Evolutionary conservation across 2,329 filamentous ascomycete genomes (phyloP), one percentile per base, ranked within the genome.

Genomic region (Tolypocladium ovalisporum): DNA sequence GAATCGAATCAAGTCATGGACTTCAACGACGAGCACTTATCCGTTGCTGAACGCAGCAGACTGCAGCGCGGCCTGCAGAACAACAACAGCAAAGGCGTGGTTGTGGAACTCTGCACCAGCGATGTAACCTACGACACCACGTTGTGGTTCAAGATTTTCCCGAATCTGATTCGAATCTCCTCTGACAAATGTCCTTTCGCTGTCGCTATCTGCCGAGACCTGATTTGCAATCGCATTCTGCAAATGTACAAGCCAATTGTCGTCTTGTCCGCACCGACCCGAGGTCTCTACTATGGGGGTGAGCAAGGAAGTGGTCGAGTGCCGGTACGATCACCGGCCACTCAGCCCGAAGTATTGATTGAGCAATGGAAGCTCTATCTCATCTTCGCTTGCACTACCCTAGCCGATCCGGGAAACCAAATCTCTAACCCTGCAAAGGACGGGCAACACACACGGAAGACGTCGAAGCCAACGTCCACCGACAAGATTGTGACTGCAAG

Each of bases 311-410:
- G 79, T 66, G 78, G 75, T 34, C 76, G 80, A 27, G 69, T 76
- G 27, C 71, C 74, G 1, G 74, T 71, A 63, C 78, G 84, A 67
- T 82, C 80, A 59, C 85, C 81, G 58, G 87, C 84, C 3, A 86
- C 87, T 1, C 88, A 91, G 22, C 89, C 92, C 0, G 91, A 96
- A 65, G 85, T 96, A 27, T 79, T 97, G 58, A 85, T 99, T 58
- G 95, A 97, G 71, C 94, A 99, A 69, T 99, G 93, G 93, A 97
- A 97, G 72, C 77, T 97, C 2, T 97, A 97, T 70, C 79, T 99
- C 32, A 92, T 97, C 57, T 97, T 99, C 74, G 94, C 93, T 12
- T 99, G 95, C 72, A 96, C 93, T 12, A 97, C 94, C 0, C 78
- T 99, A 57, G 92, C 89, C 40, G 94, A 94, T 63, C 83, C 90